A percentile compares a stretch with the other conserved stretches of the same genome.
Conservation (phyloP, 1,139 yeast species). For the Lodderomyces parapsilosis region DNA sequence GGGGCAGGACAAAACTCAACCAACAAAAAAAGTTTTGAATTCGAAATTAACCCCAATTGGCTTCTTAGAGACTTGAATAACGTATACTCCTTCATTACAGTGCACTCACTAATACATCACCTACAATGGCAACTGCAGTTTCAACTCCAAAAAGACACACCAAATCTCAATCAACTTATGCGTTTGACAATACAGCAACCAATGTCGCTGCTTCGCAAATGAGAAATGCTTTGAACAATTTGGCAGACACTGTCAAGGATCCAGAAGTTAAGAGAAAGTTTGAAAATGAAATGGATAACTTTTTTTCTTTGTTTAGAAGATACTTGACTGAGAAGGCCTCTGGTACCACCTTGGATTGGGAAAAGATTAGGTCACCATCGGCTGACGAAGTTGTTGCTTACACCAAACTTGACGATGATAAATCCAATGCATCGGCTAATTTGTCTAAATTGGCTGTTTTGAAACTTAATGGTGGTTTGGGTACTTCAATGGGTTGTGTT, state of each 20-base stretch:
- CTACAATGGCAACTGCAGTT: constrained; percentile 10
- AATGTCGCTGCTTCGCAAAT: constrained; percentile 96
- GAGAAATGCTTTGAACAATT: constrained; percentile 91
- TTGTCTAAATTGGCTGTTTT: constrained; percentile 88
- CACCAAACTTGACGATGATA: constrained; percentile 38
- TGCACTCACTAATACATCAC: background rate
- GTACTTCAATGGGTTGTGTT: constrained; percentile 99
- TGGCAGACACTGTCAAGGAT: constrained; percentile 77
- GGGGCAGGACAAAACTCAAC: background rate
- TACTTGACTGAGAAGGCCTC: constrained; percentile 87
- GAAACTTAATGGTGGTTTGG: constrained; percentile 96
- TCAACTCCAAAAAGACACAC: constrained; percentile 56
- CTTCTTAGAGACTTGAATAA: too few species aligned
- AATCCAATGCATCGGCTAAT: constrained; percentile 38
- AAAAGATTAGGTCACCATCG: constrained; percentile 85
- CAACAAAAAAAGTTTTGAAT: background rate
- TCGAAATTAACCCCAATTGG: too few species aligned
- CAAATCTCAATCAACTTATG: constrained; percentile 71
- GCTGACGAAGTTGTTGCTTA: constrained; percentile 88
- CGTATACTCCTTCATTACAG: too few species aligned
- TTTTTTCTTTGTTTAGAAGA: constrained; percentile 90
- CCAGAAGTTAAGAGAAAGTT: constrained; percentile 58
- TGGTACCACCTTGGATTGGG: constrained; percentile 89
- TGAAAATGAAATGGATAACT: constrained; percentile 92
- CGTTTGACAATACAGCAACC: constrained; percentile 93